Conservation (phyloP, 257 asterid species). For the Gentiana dahurica region DNA sequence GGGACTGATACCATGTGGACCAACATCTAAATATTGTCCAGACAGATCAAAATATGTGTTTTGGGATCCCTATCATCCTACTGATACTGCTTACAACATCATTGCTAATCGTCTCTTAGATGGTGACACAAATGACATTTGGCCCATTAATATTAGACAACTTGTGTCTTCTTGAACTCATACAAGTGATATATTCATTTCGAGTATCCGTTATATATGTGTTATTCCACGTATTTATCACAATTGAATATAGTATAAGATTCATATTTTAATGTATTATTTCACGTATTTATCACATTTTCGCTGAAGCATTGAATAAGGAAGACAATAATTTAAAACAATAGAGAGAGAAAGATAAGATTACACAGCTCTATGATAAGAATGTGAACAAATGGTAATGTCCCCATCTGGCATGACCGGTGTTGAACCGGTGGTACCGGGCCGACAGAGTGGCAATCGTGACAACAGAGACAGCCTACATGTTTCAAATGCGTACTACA, state of each 20-base stretch:
- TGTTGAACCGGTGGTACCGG: too few species aligned
- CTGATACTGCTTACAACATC: conserved; percentile 50
- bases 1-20: conserved; percentile 65
- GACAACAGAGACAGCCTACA: too few species aligned
- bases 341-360: too few species aligned
- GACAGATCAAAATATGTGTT: conserved; percentile 61
- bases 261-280: background rate
- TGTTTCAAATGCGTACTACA: too few species aligned
- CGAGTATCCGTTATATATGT: background rate
- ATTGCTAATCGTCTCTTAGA: conserved; percentile 43
- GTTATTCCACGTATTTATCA: background rate
- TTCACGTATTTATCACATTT: background rate
- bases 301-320: too few species aligned
- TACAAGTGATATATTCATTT: too few species aligned
- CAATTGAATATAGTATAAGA: background rate
- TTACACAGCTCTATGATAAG: too few species aligned
- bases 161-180: conserved; percentile 17
- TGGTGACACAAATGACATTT: conserved; percentile 42
- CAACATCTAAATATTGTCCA: conserved; percentile 43
- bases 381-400: too few species aligned
- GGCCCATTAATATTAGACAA: conserved; percentile 52
- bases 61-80: conserved; percentile 80
- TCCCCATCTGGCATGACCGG: too few species aligned
- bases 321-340: too few species aligned
- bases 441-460: too few species aligned